Conservation (phyloP, 805 yeast species). For the Yarrowia porcina region DNA sequence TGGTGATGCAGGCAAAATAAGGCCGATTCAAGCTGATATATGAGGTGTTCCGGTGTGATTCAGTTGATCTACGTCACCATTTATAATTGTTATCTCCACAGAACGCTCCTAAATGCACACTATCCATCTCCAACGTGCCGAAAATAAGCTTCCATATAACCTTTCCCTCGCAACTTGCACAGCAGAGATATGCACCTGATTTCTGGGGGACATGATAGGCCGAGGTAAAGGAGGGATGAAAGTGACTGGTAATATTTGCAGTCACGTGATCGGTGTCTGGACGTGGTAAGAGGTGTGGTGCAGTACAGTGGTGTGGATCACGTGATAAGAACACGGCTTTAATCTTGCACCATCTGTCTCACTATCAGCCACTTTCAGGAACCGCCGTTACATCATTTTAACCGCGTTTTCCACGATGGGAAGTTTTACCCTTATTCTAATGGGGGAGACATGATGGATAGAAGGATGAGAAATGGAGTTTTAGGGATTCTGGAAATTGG, state of each 20-base stretch:
- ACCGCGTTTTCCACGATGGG: conserved; percentile 10
- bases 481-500: not conserved
- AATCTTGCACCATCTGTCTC: no score
- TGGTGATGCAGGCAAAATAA: no score
- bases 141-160: not conserved
- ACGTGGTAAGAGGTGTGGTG: not conserved
- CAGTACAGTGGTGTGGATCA: not conserved
- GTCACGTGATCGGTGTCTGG: no score
- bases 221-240: not conserved
- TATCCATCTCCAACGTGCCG: not conserved
- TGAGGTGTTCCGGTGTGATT: not conserved
- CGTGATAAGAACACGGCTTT: no score
- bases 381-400: not conserved
- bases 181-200: conserved; percentile 11
- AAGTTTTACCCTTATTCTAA: not conserved
- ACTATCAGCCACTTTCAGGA: no score
- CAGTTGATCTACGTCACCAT: not conserved
- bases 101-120: not conserved
- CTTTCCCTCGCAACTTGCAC: not conserved
- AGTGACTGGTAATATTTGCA: no score
- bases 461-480: not conserved
- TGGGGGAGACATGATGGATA: no score
- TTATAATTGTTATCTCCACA: not conserved
- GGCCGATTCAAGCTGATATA: not conserved
- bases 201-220: conserved; percentile 21